phyloP scores from a whole-genome alignment of 805 yeast genomes.

The Candida quercuum region DNA sequence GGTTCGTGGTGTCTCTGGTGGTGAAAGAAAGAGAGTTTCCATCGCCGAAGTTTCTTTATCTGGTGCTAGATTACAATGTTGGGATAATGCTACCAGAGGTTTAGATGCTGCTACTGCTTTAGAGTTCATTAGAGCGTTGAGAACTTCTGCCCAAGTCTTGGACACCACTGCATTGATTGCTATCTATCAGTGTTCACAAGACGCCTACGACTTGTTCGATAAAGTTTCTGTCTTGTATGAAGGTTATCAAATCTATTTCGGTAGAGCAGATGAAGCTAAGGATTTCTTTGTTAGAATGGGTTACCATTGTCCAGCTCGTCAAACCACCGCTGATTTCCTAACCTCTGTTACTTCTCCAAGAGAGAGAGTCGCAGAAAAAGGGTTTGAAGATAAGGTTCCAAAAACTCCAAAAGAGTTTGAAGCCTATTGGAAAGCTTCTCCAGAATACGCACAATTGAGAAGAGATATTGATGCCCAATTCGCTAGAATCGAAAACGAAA shows the following conservation, averaged over 20 bases:
- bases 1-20: constrained; percentile 71
- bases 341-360: constrained; percentile 50
- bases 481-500: constrained; percentile 14
- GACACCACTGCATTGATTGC: constrained; percentile 56
- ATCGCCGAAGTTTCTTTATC: constrained; percentile 54
- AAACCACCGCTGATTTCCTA: constrained; percentile 54
- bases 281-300: constrained; percentile 49
- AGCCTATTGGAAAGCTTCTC: constrained; percentile 44
- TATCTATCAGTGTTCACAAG: constrained; percentile 54
- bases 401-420: constrained; percentile 47
- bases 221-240: constrained; percentile 49
- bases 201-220: constrained; percentile 48
- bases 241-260: constrained; percentile 53
- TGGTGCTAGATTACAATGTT: constrained; percentile 45
- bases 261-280: constrained; percentile 40
- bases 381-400: constrained; percentile 46
- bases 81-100: constrained; percentile 65
- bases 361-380: constrained; percentile 40
- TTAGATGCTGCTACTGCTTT: constrained; percentile 59
- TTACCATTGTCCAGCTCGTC: constrained; percentile 49
- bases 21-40: constrained; percentile 73
- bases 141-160: constrained; percentile 42
- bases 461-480: constrained; percentile 34
- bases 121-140: constrained; percentile 50
- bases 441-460: constrained; percentile 34